phyloP scores from a whole-genome alignment of 2,329 filamentous ascomycete genomes.

The Penicillium sp. region DNA sequence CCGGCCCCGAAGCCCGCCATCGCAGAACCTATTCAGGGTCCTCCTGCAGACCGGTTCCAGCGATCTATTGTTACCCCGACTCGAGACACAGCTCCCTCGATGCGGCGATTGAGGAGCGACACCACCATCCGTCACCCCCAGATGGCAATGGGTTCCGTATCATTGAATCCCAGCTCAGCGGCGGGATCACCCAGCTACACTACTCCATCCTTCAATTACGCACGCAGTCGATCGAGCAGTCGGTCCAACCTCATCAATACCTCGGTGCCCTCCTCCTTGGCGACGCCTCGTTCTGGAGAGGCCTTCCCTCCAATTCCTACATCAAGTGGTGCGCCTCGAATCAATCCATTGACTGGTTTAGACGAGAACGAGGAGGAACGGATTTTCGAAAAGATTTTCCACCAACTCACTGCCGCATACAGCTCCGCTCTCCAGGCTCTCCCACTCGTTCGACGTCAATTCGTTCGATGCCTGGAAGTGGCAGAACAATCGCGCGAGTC shows the following conservation, averaged over 20 bases:
- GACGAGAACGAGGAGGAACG: conserved; percentile 73
- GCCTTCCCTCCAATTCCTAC: conserved; percentile 63
- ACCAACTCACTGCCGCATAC: conserved; percentile 71
- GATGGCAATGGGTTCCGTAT: conserved; percentile 31
- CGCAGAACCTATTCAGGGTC: conserved; percentile 34
- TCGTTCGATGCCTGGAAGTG: conserved; percentile 63
- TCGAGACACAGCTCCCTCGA: conserved; percentile 46
- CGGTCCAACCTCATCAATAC: conserved; percentile 55
- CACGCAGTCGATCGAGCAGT: conserved; percentile 51
- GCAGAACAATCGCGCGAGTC: conserved; percentile 63
- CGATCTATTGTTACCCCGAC: conserved; percentile 47
- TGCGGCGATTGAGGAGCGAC: conserved; percentile 52
- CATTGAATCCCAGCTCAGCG: conserved; percentile 32
- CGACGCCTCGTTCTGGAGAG: conserved; percentile 78
- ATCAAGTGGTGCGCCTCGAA: conserved; percentile 49
- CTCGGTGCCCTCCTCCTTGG: conserved; percentile 50
- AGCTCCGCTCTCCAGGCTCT: conserved; percentile 72
- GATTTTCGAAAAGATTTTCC: conserved; percentile 79
- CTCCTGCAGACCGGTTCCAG: conserved; percentile 31
- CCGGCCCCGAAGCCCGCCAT: conserved; percentile 30
- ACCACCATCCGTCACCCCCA: conserved; percentile 53
- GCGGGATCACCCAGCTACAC: conserved; percentile 34
- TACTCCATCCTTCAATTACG: conserved; percentile 35
- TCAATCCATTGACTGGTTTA: conserved; percentile 61
- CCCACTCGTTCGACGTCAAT: conserved; percentile 68